Evolutionary conservation across 192 early-diverging fungal species (phyloP), one percentile per base, ranked within the genome.

Genomic region (Gorgonomyces haynaldii): DNA sequence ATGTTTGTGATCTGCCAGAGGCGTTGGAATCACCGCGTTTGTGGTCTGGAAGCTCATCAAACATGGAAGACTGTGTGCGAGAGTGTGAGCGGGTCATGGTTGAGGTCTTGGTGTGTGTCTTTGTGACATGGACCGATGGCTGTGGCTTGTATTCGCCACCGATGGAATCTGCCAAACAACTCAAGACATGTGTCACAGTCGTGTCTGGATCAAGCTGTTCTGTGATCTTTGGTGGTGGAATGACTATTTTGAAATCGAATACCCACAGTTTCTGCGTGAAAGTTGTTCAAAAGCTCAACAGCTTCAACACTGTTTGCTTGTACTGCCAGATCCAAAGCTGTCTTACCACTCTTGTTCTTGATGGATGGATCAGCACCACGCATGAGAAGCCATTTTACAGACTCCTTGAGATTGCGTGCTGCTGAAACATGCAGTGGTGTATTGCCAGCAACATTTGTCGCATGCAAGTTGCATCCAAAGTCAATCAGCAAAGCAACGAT

Each of bases 371-470:
- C 69, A 13, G 59, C 62, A 4, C 73, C 73, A n/a, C 73, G 52
- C 48, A 72, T 50, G 35, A 76, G 40, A 3, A 76, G 50, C 66
- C 66, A 65, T 17, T 50, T 50, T 9, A 57, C 56, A 37, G 66
- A 61, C 36, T 69, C 69, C 44, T 54, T 62, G 1, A 58, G 53
- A 43, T 69, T 72, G 13, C 73, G 52, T 8, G 62, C 64, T 3
- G 66, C 65, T 13, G 65, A 57, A 16, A 76, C 55, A 41, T 76
- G 73, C 1, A 76, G 59, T 0, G 73, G 73, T 7, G 73, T 76
- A 50, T 76, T 76, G 10, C 73, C 73, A 17, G 61, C 67, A 0
- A 65, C 57, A 50, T 76, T 76, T 9, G 51, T 42, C 1, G 60
- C 56, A 20, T 70, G 54, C 23, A 76, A 49, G 32, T 65, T 60